phyloP scores from a whole-genome alignment of 2,329 filamentous ascomycete species.

The Rhynchosporium agropyri region DNA sequence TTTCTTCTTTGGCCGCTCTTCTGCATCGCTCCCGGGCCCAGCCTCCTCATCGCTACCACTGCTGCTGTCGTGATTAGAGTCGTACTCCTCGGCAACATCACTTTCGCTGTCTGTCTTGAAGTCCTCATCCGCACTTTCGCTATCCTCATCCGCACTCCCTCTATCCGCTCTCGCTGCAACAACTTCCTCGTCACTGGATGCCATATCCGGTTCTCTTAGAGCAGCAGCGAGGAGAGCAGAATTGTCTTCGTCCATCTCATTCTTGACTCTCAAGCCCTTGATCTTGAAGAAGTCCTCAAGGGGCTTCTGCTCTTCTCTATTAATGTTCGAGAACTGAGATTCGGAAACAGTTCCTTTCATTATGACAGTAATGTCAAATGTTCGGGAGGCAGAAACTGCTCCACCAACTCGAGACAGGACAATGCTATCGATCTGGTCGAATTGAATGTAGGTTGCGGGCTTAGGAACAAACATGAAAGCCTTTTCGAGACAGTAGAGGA shows the following conservation, averaged over 20 bases:
- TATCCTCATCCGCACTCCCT: conserved; percentile 93
- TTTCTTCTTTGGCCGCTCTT: conserved; percentile 56
- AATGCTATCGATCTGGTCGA: conserved; percentile 88
- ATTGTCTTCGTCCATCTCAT: conserved; percentile 91
- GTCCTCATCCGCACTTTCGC: conserved; percentile 94
- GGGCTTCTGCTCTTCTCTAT: conserved; percentile 93
- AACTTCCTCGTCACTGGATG: conserved; percentile 75
- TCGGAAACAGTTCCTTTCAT: conserved; percentile 86
- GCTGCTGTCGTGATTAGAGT: conserved; percentile 86
- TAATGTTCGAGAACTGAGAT: conserved; percentile 98
- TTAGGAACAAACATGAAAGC: conserved; percentile 99
- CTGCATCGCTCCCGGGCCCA: conserved; percentile 60
- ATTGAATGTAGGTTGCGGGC: conserved; percentile 94
- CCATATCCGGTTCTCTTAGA: conserved; percentile 78
- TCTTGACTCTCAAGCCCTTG: conserved; percentile 94
- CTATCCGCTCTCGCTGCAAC: conserved; percentile 72
- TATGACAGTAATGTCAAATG: conserved; percentile 93
- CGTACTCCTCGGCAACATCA: conserved; percentile 94
- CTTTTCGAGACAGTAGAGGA: conserved; percentile 95
- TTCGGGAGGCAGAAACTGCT: conserved; percentile 88
- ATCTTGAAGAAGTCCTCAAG: conserved; percentile 98
- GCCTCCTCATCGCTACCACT: conserved; percentile 70
- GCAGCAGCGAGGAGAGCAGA: conserved; percentile 77
- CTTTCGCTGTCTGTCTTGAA: conserved; percentile 91
- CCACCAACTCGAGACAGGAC: conserved; percentile 96